Percentiles rank a stretch among this genome's conserved stretches.
These are phyloP conservation scores for Aureobasidium sp. DNA, from an alignment of 2,329 filamentous ascomycete genomes.

Conservation along the genomic window DNA sequence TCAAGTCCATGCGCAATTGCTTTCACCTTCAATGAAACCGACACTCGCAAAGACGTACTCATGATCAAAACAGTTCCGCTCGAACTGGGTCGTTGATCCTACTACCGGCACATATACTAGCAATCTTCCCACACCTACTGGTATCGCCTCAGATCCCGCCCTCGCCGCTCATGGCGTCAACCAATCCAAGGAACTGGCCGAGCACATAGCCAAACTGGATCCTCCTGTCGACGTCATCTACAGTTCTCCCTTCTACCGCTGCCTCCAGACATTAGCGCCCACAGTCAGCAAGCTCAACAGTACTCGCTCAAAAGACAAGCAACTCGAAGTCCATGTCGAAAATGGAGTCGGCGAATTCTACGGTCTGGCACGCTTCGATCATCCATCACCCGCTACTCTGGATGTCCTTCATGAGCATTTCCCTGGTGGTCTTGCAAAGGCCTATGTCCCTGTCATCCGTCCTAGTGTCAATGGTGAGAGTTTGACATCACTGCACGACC, in stretches of 20 bases:
- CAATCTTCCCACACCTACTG: conserved; percentile 71
- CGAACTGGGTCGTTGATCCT: conserved; percentile 80
- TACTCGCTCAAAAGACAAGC: conserved; percentile 22
- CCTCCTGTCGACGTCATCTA: conserved; percentile 72
- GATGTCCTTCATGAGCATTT: conserved; percentile 61
- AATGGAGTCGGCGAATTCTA: conserved; percentile 72
- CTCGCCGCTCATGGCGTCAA: conserved; percentile 79
- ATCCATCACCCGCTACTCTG: conserved; percentile 67
- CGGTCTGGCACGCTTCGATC: conserved; percentile 74
- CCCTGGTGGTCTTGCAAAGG: conserved; percentile 49
- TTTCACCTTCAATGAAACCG: background rate
- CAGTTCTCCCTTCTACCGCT: conserved; percentile 79
- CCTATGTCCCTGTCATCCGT: conserved; percentile 48
- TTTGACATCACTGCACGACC: conserved; percentile 70
- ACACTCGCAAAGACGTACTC: background rate
- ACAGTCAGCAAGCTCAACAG: conserved; percentile 48
- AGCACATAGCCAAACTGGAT: conserved; percentile 53
- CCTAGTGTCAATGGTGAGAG: conserved; percentile 73
- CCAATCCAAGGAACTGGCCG: conserved; percentile 71
- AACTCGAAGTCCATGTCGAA: conserved; percentile 31
- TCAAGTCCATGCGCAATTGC: too few relatives aligned
- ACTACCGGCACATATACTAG: conserved; percentile 71
- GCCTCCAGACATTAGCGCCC: conserved; percentile 74
- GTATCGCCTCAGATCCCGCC: conserved; percentile 79
- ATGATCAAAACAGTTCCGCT: conserved; percentile 61